Conservation (phyloP, 495 filamentous ascomycete genomes). For the Beverwykella pulmonaria region DNA sequence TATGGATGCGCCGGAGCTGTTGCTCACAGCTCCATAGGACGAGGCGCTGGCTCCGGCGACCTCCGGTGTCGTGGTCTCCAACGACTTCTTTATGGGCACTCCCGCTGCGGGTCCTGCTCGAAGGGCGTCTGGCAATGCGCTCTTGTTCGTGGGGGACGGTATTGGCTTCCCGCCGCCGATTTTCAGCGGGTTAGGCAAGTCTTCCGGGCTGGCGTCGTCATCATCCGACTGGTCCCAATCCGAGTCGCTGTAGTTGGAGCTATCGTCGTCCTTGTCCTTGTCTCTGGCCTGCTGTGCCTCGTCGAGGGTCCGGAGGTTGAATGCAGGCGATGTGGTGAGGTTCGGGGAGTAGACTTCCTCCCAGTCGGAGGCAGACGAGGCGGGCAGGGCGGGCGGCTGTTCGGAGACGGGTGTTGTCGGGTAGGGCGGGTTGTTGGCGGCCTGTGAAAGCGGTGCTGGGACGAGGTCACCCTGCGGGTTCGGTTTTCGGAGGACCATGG, state of each 20-base stretch:
- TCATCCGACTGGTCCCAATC: constrained; percentile 38
- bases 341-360: constrained; percentile 20
- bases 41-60: constrained; percentile 18
- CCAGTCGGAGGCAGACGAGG: constrained; percentile 5
- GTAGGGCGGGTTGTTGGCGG: constrained; percentile 42
- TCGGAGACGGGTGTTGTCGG: constrained; percentile 35
- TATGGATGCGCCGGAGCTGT: constrained; percentile 26
- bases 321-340: constrained; percentile 22
- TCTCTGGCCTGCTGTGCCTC: constrained; percentile 9
- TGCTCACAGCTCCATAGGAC: constrained; percentile 29
- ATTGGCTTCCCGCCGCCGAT: constrained; percentile 30
- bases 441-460: constrained; percentile 37
- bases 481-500: constrained; percentile 38
- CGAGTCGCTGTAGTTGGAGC: constrained; percentile 22
- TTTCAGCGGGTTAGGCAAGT: constrained; percentile 33
- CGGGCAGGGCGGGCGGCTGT: constrained; percentile 22
- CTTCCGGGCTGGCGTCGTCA: constrained; percentile 17
- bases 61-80: constrained; percentile 20
- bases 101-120: constrained; percentile 32
- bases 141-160: constrained; percentile 7
- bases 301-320: constrained; percentile 22
- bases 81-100: constrained; percentile 21
- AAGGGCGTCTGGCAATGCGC: constrained; percentile 32
- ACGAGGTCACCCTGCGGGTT: constrained; percentile 29
- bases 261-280: constrained; percentile 15